Conservation (phyloP, 768 basidiomycete species). For the Tricholoma bakamatsutake region DNA sequence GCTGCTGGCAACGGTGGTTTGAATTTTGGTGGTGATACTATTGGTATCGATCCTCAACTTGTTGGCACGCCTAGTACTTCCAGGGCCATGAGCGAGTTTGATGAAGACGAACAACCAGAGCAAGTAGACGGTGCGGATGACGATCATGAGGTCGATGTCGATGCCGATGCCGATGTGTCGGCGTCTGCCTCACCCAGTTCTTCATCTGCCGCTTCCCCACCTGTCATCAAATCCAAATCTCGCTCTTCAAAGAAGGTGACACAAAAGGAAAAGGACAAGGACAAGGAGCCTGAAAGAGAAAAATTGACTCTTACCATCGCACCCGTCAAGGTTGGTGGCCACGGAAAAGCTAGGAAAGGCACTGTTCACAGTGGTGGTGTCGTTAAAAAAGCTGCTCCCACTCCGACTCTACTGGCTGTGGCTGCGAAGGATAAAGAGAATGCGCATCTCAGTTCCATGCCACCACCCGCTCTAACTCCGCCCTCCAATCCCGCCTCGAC, state of each 20-base stretch:
- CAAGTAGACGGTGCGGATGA: slow-evolving; percentile 7
- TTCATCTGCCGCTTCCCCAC: slow-evolving; percentile 10
- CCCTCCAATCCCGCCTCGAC: slow-evolving; percentile 13
- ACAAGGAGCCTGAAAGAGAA: slow-evolving; percentile 14
- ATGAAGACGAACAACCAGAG: slow-evolving; percentile 24
- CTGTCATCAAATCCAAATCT: slow-evolving; percentile 7
- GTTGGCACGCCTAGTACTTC: slow-evolving; percentile 54
- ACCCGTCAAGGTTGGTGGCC: slow-evolving; percentile 53
- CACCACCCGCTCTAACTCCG: slow-evolving; percentile 14
- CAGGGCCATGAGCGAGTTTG: slow-evolving; percentile 28
- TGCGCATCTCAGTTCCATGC: slow-evolving; percentile 17
- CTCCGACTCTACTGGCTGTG: slow-evolving; percentile 12
- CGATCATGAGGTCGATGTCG: slow-evolving; percentile 1
- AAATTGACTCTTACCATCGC: slow-evolving; percentile 41
- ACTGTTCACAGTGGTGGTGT: slow-evolving; percentile 73
- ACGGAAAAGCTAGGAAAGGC: slow-evolving; percentile 56
- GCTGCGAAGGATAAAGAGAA: slow-evolving; percentile 33
- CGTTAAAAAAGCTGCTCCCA: slow-evolving; percentile 44
- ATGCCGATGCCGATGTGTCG: slow-evolving; percentile 9
- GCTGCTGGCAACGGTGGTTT: slow-evolving; percentile 11
- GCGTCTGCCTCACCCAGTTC: slow-evolving; percentile 6
- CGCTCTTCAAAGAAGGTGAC: slow-evolving; percentile 3
- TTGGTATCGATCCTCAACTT: slow-evolving; percentile 69
- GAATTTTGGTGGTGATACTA: slow-evolving; percentile 6
- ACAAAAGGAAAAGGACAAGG: neutral